Conservation (phyloP, 169 alveolate species). For the Plasmodium adleri region DNA sequence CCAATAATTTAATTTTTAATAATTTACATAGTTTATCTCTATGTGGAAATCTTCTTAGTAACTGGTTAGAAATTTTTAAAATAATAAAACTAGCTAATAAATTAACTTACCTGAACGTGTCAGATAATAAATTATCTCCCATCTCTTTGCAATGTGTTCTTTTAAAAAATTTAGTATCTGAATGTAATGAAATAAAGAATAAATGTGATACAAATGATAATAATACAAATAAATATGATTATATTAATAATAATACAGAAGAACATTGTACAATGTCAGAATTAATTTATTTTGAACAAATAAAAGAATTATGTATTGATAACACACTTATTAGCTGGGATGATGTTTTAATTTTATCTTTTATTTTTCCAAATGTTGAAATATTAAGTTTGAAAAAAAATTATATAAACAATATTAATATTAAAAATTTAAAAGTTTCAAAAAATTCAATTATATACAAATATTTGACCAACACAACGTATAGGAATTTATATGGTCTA, state of each 20-base stretch:
- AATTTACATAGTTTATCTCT: constrained; percentile 47
- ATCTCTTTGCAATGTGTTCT: constrained; percentile 12
- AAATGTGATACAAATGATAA: background rate
- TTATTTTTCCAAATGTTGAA: constrained; percentile 65
- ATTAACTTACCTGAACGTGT: constrained; percentile 51
- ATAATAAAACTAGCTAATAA: constrained; percentile 43
- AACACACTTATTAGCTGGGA: constrained; percentile 59
- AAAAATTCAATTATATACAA: constrained; percentile 12
- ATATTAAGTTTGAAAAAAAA: constrained; percentile 51
- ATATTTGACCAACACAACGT: constrained; percentile 16
- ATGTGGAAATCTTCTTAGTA: constrained; percentile 44
- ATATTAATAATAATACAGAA: background rate
- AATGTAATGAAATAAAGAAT: background rate
- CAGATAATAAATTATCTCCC: constrained; percentile 34
- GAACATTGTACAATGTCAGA: background rate
- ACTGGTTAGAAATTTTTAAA: constrained; percentile 58
- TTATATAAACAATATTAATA: constrained; percentile 41
- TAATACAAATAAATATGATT: background rate
- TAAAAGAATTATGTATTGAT: constrained; percentile 59
- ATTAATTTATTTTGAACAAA: constrained; percentile 39
- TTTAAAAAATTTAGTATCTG: background rate
- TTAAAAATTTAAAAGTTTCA: constrained; percentile 8
- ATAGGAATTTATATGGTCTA: background rate
- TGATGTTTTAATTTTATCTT: constrained; percentile 48
- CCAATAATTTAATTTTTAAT: constrained; percentile 15